Evolutionary conservation across 768 basidiomycete genomes (phyloP), one percentile per base, ranked within the genome.

Genomic region (Tulasnella sp.): DNA sequence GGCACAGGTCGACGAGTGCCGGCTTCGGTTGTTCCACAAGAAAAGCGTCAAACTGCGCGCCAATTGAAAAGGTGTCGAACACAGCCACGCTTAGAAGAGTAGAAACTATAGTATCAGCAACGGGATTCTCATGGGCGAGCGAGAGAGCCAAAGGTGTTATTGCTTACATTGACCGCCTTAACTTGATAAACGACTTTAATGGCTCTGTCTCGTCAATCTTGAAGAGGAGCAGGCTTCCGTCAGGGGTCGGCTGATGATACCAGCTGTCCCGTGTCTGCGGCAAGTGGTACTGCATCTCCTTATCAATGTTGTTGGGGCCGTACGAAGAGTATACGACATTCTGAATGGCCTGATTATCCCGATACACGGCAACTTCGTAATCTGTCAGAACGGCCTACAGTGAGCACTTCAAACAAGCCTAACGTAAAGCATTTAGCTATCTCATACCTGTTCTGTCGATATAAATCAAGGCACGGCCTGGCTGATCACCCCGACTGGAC

Each of bases 271-370:
- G 87, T 1, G 92, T 90, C 40, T 84, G 87, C 5, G 83, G 84
- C 82, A 96, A 98, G 11, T 86, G 79, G 5, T 86, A 81, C 77
- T 96, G 95, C 14, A 89, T 77, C 7, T 85, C 81, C 75, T 85
- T 87, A 78, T 95, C 92, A 79, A 90, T 88, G 77, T 90, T 94
- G 78, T 95, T 95, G 5, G 96, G 94, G 0, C 94, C 93, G 79
- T 98, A 98, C 0, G 89, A 87, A 0, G 95, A 96, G 80, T 95
- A 97, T 0, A 89, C 88, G 17, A 98, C 85, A 69, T 91, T 91
- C 76, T 98, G 96, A 12, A 87, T 82, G 34, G 71, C 26, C 86
- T 6, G 84, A 78, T 17, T 77, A 79, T 7, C 79, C 78, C 29
- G 85, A 79, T 89, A 88, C 68, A 98, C 95, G 44, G 91, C 86